phyloP scores from a whole-genome alignment of 257 asterid genomes.

The Petunia secreta region DNA sequence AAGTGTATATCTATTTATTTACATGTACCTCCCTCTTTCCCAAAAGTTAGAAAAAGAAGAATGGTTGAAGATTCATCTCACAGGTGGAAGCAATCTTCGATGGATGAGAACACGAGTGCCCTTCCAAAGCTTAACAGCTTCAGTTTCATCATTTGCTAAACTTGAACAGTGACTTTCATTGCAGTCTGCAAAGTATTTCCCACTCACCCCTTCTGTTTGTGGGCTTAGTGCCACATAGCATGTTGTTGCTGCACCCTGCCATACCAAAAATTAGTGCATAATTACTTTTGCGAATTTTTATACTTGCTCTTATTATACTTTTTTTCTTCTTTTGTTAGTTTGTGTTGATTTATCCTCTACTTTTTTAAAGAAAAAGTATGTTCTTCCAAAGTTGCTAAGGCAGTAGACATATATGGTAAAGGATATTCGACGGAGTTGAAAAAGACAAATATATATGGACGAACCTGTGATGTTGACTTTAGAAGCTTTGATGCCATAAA shows the following conservation, averaged over 20 bases:
- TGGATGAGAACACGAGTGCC: slow-evolving; percentile 62
- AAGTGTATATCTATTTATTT: slow-evolving; percentile 45
- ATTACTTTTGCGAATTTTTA: not conserved
- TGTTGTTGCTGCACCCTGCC: slow-evolving; percentile 90
- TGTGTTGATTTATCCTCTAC: not conserved
- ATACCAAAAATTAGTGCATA: not conserved
- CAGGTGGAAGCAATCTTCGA: slow-evolving; percentile 50
- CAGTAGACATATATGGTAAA: not conserved
- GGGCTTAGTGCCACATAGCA: slow-evolving; percentile 84
- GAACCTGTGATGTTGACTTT: slow-evolving; percentile 92
- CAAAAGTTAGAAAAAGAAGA: slow-evolving; percentile 12
- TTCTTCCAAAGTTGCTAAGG: not conserved
- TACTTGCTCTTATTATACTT: not conserved
- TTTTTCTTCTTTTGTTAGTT: not conserved
- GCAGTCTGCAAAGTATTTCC: slow-evolving; percentile 88
- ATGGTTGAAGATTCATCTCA: slow-evolving; percentile 23
- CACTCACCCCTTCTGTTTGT: slow-evolving; percentile 52
- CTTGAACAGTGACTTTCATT: slow-evolving; percentile 71
- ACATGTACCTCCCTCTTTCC: slow-evolving; percentile 37
- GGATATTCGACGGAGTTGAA: not conserved
- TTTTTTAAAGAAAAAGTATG: not conserved
- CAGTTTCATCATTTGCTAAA: slow-evolving; percentile 59
- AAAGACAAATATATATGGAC: slow-evolving; percentile 41
- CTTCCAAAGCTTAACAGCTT: slow-evolving; percentile 66
- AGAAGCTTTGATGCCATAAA: slow-evolving; percentile 92